Percentiles rank a stretch among this genome's conserved stretches.
phyloP scores from a whole-genome alignment of 257 asterid genomes.

The Solanum etuberosum region DNA sequence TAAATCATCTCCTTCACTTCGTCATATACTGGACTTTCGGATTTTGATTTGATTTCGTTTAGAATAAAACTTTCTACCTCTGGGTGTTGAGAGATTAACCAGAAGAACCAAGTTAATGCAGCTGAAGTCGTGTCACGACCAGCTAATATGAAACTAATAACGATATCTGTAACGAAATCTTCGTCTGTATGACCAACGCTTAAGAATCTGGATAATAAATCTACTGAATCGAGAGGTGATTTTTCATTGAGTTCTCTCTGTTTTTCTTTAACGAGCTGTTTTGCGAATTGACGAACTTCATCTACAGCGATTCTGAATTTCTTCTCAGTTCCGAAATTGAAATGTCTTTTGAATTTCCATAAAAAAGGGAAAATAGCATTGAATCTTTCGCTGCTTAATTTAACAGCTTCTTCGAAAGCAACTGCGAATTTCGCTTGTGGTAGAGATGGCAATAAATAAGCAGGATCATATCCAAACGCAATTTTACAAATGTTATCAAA shows the following conservation, averaged over 20 bases:
- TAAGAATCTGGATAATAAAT: not conserved
- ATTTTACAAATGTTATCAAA: not conserved
- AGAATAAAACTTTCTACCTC: not conserved
- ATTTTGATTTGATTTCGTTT: not conserved
- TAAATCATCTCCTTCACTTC: not conserved
- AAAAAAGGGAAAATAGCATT: not conserved
- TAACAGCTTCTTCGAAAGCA: not conserved
- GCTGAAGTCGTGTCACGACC: not conserved
- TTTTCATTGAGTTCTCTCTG: not conserved
- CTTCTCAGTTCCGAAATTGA: not conserved
- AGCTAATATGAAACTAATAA: not conserved
- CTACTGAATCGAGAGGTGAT: not conserved
- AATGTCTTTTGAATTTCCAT: not conserved
- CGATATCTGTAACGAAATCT: not conserved
- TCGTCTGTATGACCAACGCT: not conserved
- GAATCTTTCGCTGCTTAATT: not conserved
- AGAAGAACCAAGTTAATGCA: not conserved
- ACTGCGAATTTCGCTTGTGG: not conserved
- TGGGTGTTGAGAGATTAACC: not conserved
- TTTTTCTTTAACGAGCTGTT: not conserved
- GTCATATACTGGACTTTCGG: not conserved
- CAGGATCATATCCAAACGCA: not conserved
- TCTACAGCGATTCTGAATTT: not conserved
- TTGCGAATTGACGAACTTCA: not conserved
- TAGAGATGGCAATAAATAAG: not conserved